phyloP scores from a whole-genome alignment of 2,329 filamentous ascomycete species.

The Sclerotinia subarctica region DNA sequence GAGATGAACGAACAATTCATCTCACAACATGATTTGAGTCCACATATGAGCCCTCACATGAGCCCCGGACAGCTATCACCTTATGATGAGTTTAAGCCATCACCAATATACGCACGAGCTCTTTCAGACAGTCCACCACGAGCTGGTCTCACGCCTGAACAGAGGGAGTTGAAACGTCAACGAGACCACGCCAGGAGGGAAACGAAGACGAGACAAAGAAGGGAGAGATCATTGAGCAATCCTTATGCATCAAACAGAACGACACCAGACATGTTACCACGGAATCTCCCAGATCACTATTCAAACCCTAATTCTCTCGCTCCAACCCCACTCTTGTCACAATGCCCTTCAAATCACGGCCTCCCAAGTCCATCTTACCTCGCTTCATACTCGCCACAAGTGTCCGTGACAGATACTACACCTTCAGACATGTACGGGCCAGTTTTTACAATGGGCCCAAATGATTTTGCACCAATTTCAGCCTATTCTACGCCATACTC shows the following conservation, averaged over 20 bases:
- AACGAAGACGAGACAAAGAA: conserved; percentile 53
- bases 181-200: conserved; percentile 57
- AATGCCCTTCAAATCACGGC: conserved; percentile 30
- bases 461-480: conserved; percentile 32
- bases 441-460: conserved; percentile 36
- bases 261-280: conserved; percentile 38
- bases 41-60: conserved; percentile 25
- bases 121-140: conserved; percentile 56
- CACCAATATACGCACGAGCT: conserved; percentile 37
- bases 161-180: conserved; percentile 60
- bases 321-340: conserved; percentile 36
- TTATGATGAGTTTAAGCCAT: conserved; percentile 36
- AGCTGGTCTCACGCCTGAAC: conserved; percentile 53
- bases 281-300: conserved; percentile 35
- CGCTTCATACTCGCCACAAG: conserved; percentile 33
- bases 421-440: conserved; percentile 36
- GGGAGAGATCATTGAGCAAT: conserved; percentile 41
- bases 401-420: conserved; percentile 26
- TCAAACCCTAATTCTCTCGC: conserved; percentile 32
- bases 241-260: conserved; percentile 35
- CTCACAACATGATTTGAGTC: conserved; percentile 26
- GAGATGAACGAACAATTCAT: conserved; percentile 37
- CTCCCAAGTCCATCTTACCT: conserved; percentile 35
- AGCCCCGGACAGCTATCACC: conserved; percentile 32
- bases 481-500: conserved; percentile 35